phyloP scores from a whole-genome alignment of 2,329 filamentous ascomycete genomes.

The Apiospora pterosperma region DNA sequence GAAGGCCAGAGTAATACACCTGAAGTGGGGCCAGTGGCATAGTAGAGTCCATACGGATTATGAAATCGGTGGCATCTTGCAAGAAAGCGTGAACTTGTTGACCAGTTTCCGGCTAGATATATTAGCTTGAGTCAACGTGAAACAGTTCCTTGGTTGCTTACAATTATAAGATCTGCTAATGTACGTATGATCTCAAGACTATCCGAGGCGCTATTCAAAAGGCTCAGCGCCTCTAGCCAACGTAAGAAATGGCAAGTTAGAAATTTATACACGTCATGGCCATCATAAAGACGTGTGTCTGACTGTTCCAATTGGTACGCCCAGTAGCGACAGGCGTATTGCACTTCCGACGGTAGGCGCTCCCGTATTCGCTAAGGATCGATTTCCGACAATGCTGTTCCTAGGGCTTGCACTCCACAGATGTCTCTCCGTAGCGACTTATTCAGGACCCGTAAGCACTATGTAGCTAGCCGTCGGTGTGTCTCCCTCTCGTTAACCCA shows the following conservation, averaged over 20 bases:
- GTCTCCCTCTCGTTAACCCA: neutral
- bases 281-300: neutral
- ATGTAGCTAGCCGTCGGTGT: neutral
- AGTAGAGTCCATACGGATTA: constrained; percentile 16
- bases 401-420: neutral
- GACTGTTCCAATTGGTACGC: neutral
- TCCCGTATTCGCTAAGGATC: neutral
- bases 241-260: neutral
- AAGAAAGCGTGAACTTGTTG: constrained; percentile 13
- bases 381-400: neutral
- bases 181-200: constrained; percentile 12
- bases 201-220: constrained; percentile 22
- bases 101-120: constrained; percentile 5
- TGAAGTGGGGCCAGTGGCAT: constrained; percentile 28
- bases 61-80: constrained; percentile 22
- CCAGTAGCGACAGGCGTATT: neutral
- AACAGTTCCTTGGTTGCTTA: neutral
- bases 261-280: neutral
- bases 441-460: neutral
- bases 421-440: neutral
- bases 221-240: constrained; percentile 9
- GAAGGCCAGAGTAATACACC: constrained; percentile 27
- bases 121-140: neutral
- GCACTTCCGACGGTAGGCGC: neutral
- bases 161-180: constrained; percentile 6